These are phyloP conservation scores for Cynanchum wilfordii DNA, from an alignment of 257 asterid species.

Conservation along the genomic window DNA sequence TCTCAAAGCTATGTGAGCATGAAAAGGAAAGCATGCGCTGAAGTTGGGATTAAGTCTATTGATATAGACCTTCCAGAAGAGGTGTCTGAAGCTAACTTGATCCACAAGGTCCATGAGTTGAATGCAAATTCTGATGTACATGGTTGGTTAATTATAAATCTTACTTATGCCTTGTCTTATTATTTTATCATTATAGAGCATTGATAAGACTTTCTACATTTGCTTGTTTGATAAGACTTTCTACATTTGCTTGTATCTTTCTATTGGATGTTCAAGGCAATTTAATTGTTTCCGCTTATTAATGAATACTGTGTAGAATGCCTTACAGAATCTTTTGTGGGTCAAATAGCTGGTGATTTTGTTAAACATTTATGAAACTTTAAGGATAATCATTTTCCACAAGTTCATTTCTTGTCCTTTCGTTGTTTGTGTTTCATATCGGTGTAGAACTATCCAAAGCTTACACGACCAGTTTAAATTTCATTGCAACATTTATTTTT, in stretches of 20 bases:
- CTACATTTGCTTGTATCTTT: not conserved
- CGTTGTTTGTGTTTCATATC: not conserved
- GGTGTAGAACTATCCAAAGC: not conserved
- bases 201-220: not conserved
- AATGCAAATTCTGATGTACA: slow-evolving; percentile 86
- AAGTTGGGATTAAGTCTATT: slow-evolving; percentile 75
- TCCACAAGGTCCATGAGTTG: slow-evolving; percentile 69
- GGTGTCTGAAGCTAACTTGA: slow-evolving; percentile 65
- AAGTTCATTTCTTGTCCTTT: not conserved
- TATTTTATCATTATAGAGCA: not conserved
- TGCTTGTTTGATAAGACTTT: not conserved
- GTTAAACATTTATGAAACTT: too few relatives aligned
- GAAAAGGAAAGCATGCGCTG: slow-evolving; percentile 96
- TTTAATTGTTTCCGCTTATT: not conserved
- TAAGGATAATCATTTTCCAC: too few relatives aligned
- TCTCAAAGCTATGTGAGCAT: slow-evolving; percentile 89
- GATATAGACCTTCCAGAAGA: slow-evolving; percentile 86
- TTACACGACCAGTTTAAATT: not conserved
- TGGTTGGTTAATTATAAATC: slow-evolving; percentile 45
- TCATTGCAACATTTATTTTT: not conserved
- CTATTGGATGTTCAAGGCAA: not conserved
- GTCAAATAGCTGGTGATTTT: not conserved
- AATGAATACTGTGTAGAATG: not conserved
- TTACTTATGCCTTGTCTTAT: not conserved
- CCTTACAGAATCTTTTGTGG: not conserved